These are phyloP conservation scores for Sicyos baderoa DNA, from an alignment of 306 rosid genomes.

Conservation along the genomic window DNA sequence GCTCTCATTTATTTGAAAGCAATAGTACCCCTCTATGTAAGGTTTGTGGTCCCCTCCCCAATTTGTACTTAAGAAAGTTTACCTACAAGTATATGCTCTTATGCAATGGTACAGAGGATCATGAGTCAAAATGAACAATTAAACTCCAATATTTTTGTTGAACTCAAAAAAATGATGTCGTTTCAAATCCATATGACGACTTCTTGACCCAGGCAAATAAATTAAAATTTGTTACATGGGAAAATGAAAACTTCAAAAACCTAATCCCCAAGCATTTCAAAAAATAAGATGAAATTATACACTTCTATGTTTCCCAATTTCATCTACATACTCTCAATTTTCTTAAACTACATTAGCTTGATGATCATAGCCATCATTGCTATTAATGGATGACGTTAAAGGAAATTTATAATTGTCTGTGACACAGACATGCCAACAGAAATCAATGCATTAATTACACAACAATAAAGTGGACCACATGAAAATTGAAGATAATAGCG, in stretches of 20 bases:
- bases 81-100: neutral
- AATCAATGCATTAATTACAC: conserved; percentile 4
- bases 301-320: neutral
- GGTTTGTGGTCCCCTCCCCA: no score
- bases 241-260: neutral
- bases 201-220: neutral
- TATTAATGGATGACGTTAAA: neutral
- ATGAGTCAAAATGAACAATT: neutral
- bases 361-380: neutral
- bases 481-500: neutral
- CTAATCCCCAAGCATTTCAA: neutral
- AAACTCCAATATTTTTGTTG: neutral
- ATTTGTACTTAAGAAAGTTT: no score
- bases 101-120: neutral
- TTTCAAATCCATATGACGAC: neutral
- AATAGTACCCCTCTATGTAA: no score
- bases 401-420: neutral
- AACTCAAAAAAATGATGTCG: no score
- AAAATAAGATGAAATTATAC: neutral
- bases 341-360: neutral
- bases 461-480: conserved; percentile 10
- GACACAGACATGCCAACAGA: neutral
- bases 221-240: neutral
- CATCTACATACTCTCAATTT: neutral
- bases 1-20: no score